phyloP scores from a whole-genome alignment of 495 filamentous ascomycete genomes.

The Neurospora sp. region DNA sequence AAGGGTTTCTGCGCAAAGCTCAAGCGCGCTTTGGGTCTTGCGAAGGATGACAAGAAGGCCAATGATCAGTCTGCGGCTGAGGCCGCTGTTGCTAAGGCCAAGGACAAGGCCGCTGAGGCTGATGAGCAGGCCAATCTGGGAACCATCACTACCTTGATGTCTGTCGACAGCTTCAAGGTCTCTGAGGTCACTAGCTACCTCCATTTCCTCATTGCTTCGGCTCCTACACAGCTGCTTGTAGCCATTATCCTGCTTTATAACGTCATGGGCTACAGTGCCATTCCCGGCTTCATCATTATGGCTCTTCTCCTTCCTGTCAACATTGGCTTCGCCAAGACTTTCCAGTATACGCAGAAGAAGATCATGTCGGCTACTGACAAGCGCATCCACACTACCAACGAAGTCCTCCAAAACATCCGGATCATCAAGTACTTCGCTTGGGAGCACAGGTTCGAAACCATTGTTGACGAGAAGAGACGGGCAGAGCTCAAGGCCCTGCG shows the following conservation, averaged over 20 bases:
- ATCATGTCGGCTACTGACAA: constrained; percentile 95
- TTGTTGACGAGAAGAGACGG: constrained; percentile 78
- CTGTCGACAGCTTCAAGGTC: constrained; percentile 98
- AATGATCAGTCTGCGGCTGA: constrained; percentile 6
- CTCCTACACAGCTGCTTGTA: constrained; percentile 72
- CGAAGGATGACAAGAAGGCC: constrained; percentile 39
- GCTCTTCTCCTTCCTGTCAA: constrained; percentile 79
- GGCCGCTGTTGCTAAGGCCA: constrained; percentile 21
- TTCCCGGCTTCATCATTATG: constrained; percentile 93
- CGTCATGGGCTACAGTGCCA: constrained; percentile 84
- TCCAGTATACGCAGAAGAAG: constrained; percentile 72
- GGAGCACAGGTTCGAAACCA: constrained; percentile 82
- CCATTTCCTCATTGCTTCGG: constrained; percentile 79
- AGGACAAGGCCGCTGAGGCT: constrained; percentile 30
- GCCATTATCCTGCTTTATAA: constrained; percentile 64
- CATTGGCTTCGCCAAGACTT: constrained; percentile 70
- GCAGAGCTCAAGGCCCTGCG: constrained; percentile 71
- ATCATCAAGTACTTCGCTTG: constrained; percentile 99
- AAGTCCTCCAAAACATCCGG: constrained; percentile 92
- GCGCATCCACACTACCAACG: constrained; percentile 92
- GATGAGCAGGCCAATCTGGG: constrained; percentile 80
- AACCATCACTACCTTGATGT: constrained; percentile 97
- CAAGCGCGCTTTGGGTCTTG: constrained; percentile 47
- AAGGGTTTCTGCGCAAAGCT: constrained; percentile 37
- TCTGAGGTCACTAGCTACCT: constrained; percentile 86